A percentile compares a stretch with the other conserved stretches of the same genome.
These are phyloP conservation scores for Scheffersomyces ergatensis DNA, from an alignment of 805 yeast species.

Conservation along the genomic window DNA sequence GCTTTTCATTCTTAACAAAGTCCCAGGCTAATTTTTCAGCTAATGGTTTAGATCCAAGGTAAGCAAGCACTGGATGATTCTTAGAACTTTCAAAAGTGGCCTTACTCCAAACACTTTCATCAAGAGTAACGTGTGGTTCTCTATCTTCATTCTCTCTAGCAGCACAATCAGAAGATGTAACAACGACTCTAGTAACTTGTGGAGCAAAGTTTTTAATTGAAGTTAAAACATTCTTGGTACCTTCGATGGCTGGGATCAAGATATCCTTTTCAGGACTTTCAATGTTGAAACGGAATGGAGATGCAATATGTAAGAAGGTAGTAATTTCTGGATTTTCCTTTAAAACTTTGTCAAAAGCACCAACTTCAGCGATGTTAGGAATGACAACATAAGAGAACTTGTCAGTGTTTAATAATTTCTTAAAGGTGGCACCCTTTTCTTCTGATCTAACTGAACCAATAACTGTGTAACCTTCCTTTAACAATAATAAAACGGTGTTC, in stretches of 20 bases:
- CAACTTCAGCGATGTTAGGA: constrained; percentile 39
- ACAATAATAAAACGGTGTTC: constrained; percentile 38
- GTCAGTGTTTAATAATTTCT: constrained; percentile 21
- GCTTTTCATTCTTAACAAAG: constrained; percentile 19
- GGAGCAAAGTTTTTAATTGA: constrained; percentile 44
- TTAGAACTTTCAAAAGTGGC: constrained; percentile 34
- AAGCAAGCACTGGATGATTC: constrained; percentile 34
- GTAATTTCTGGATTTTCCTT: constrained; percentile 47
- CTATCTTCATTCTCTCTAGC: constrained; percentile 32
- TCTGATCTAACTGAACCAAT: constrained; percentile 49
- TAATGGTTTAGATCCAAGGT: constrained; percentile 40
- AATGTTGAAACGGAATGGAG: constrained; percentile 46
- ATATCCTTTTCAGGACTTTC: constrained; percentile 43
- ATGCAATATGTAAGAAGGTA: constrained; percentile 57
- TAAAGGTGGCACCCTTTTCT: constrained; percentile 36
- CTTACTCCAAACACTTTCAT: constrained; percentile 38
- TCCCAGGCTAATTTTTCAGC: constrained; percentile 34
- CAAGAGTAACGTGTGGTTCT: constrained; percentile 24
- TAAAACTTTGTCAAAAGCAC: constrained; percentile 45
- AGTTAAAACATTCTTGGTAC: constrained; percentile 47
- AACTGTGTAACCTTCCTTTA: constrained; percentile 38
- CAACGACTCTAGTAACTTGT: constrained; percentile 45
- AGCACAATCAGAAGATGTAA: constrained; percentile 56
- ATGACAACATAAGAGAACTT: constrained; percentile 44
- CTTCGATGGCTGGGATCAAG: constrained; percentile 52